These are phyloP conservation scores for Cutaneotrichosporon sp. DNA, from an alignment of 1,284 basidiomycete species.

Conservation along the genomic window DNA sequence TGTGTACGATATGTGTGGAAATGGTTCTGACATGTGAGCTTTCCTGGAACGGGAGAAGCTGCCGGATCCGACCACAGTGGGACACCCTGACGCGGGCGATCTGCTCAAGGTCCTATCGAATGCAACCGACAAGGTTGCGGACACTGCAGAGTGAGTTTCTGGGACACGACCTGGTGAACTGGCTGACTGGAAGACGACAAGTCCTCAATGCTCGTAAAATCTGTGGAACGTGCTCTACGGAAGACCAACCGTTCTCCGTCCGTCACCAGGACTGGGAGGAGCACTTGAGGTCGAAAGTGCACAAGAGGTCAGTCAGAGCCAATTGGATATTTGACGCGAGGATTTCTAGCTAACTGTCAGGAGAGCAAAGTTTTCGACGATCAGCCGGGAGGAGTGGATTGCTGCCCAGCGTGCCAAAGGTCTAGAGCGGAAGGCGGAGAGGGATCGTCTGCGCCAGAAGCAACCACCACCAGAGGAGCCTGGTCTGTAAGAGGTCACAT, in stretches of 20 bases:
- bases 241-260: constrained; percentile 68
- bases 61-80: constrained; percentile 59
- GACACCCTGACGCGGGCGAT: constrained; percentile 52
- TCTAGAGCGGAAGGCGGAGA: constrained; percentile 18
- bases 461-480: too few relatives aligned
- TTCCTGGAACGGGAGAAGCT: constrained; percentile 57
- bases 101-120: constrained; percentile 54
- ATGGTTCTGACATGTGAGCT: constrained; percentile 47
- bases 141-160: constrained; percentile 50
- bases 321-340: background rate
- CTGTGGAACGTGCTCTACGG: constrained; percentile 66
- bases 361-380: background rate
- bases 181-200: constrained; percentile 51
- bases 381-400: constrained; percentile 22
- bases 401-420: constrained; percentile 17
- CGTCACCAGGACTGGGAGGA: constrained; percentile 61
- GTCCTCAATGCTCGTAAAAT: constrained; percentile 59
- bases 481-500: too few relatives aligned
- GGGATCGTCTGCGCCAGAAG: constrained; percentile 6
- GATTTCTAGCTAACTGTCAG: background rate
- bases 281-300: constrained; percentile 60
- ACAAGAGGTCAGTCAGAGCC: constrained; percentile 49
- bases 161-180: background rate
- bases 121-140: constrained; percentile 16
- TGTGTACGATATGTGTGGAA: constrained; percentile 27